Percentiles rank a stretch among this genome's conserved stretches.
Evolutionary conservation across 2,329 filamentous ascomycete species (phyloP).

Genomic region (Cryoendolithus antarcticus): DNA sequence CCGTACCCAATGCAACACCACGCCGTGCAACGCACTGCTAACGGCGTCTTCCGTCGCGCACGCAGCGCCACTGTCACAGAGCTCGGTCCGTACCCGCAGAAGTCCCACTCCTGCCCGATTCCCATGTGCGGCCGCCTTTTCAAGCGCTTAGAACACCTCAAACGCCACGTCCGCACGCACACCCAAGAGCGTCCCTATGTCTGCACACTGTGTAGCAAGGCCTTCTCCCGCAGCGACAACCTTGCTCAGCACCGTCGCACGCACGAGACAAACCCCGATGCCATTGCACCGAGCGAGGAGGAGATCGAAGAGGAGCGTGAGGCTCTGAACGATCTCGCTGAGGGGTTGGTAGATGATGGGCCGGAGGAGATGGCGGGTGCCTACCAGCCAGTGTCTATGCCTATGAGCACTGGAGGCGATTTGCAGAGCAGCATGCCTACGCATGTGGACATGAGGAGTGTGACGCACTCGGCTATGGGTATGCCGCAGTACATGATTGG

Average conservation of each 20-base stretch:
- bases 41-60: slow-evolving; percentile 74
- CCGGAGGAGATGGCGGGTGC: slow-evolving; percentile 11
- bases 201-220: slow-evolving; percentile 96
- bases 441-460: slow-evolving; percentile 21
- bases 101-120: slow-evolving; percentile 98
- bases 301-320: slow-evolving; percentile 84
- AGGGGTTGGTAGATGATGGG: slow-evolving; percentile 33
- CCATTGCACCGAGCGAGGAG: slow-evolving; percentile 59
- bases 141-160: slow-evolving; percentile 98
- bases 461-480: slow-evolving; percentile 27
- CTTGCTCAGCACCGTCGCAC: slow-evolving; percentile 83
- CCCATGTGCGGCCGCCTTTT: slow-evolving; percentile 93
- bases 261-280: slow-evolving; percentile 62
- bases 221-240: slow-evolving; percentile 96
- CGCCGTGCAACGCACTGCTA: slow-evolving; percentile 46
- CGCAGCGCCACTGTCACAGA: slow-evolving; percentile 95
- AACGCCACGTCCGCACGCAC: slow-evolving; percentile 97
- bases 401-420: slow-evolving; percentile 16
- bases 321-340: slow-evolving; percentile 60
- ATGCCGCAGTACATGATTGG: slow-evolving; percentile 32
- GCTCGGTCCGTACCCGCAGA: slow-evolving; percentile 88
- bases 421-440: slow-evolving; percentile 23
- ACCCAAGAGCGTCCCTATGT: slow-evolving; percentile 98
- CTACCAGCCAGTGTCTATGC: slow-evolving; percentile 19
- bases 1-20: slow-evolving; percentile 42